A percentile compares a stretch with the other conserved stretches of the same genome.
phyloP scores from a whole-genome alignment of 176 grass and related monocot genomes.

The Oryza brachyantha region DNA sequence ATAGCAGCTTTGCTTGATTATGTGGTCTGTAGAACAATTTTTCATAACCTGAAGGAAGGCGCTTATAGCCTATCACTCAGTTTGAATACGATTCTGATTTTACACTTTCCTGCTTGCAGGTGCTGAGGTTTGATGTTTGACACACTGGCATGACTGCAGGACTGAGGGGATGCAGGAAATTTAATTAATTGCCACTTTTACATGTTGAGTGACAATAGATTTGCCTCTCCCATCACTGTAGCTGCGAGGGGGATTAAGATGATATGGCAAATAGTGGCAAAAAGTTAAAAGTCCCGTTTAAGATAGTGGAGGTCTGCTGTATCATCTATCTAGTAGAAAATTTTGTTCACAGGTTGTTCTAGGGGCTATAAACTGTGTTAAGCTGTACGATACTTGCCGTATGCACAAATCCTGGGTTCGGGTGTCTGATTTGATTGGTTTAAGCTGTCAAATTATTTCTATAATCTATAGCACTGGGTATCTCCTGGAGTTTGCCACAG shows the following conservation, averaged over 20 bases:
- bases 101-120: conserved; percentile 1
- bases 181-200: too few relatives aligned
- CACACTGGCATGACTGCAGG: background rate
- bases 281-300: too few relatives aligned
- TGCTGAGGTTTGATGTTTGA: background rate
- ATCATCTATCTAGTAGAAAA: background rate
- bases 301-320: background rate
- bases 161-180: too few relatives aligned
- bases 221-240: too few relatives aligned
- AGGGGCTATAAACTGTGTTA: background rate
- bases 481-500: too few relatives aligned
- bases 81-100: conserved; percentile 22
- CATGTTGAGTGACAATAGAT: too few relatives aligned
- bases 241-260: too few relatives aligned
- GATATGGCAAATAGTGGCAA: too few relatives aligned
- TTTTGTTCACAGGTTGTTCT: background rate
- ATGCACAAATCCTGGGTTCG: background rate
- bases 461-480: too few relatives aligned
- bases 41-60: background rate
- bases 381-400: background rate
- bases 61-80: background rate
- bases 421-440: background rate
- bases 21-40: background rate
- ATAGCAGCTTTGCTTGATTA: background rate
- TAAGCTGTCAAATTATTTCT: background rate